Evolutionary conservation across 805 yeast species (phyloP), one percentile per base, ranked within the genome.

Genomic region (Schwanniomyces yamadae): DNA sequence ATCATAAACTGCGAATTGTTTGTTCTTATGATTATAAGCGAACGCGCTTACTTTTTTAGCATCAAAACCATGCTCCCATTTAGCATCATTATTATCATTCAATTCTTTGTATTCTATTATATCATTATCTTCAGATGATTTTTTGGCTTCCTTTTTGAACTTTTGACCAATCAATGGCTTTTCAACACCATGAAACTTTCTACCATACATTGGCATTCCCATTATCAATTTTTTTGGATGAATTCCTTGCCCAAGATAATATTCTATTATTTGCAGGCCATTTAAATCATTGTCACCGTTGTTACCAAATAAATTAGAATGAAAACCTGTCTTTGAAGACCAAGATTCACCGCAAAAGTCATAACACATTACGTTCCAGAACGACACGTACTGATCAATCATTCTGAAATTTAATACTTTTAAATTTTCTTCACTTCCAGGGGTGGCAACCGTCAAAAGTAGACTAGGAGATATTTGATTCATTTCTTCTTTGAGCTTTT

Each of bases 311-410:
- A 57, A 49, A 37, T 88, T 87, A 3, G 93, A 78, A 41, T 87
- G 96, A 52, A 77, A 83, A 2, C 74, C 82, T 0, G 82, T 75
- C 3, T 31, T 44, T 0, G 56, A 49, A 1, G 86, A 78, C 95
- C 95, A 87, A 6, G 75, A 67, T 29, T 49, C 45, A 0, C 97
- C 98, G 1, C 80, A 63, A 48, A 81, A 84, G 56, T 93, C 98
- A 57, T 93, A 91, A 13, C 93, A 79, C 98, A 91, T 91, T 40
- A 93, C 56, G 54, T 91, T 90, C 84, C 90, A 89, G 46, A 78
- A 77, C 13, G 78, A 64, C 12, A 93, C 52, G 46, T 71, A 69
- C 16, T 54, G 51, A 45, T 82, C 82, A 73, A 91, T 71, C n/a
- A 69, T 71, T 1, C 43, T 33, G 1, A 89, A 49, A 4, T 72